Percentiles rank a stretch among this genome's conserved stretches.
Evolutionary conservation across 306 rosid species (phyloP).

Genomic region (Inga oerstediana): DNA sequence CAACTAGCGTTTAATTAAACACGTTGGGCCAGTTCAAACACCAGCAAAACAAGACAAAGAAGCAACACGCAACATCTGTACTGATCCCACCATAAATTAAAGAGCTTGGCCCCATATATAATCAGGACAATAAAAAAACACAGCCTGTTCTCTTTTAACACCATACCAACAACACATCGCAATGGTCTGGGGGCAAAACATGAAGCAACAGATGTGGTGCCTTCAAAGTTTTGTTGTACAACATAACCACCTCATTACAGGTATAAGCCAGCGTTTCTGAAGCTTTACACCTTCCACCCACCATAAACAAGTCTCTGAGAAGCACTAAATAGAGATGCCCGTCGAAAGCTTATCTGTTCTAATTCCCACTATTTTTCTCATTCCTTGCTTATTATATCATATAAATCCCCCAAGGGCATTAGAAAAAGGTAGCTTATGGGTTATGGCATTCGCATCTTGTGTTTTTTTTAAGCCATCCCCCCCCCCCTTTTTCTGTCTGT

Average conservation of each 20-base stretch:
- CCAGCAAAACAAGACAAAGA: neutral
- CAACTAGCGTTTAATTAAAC: constrained; percentile 29
- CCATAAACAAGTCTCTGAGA: constrained; percentile 32
- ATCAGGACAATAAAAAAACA: constrained; percentile 61
- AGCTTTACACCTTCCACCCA: constrained; percentile 44
- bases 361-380: constrained; percentile 26
- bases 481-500: constrained; percentile 6
- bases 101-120: constrained; percentile 29
- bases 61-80: neutral
- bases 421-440: constrained; percentile 30
- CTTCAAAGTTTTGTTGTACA: constrained; percentile 38
- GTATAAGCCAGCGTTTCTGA: constrained; percentile 42
- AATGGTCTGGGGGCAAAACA: constrained; percentile 14
- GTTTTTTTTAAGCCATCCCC: neutral
- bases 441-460: constrained; percentile 2
- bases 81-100: constrained; percentile 31
- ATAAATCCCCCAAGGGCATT: constrained; percentile 44
- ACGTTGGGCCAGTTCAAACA: constrained; percentile 28
- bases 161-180: constrained; percentile 35
- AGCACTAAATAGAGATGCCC: constrained; percentile 28
- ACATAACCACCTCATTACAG: constrained; percentile 40
- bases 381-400: constrained; percentile 26
- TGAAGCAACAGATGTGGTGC: constrained; percentile 28
- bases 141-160: constrained; percentile 54
- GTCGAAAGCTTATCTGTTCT: constrained; percentile 35